A percentile compares a stretch with the other conserved stretches of the same genome.
phyloP scores from a whole-genome alignment of 768 basidiomycete species.

The Russula foetens region DNA sequence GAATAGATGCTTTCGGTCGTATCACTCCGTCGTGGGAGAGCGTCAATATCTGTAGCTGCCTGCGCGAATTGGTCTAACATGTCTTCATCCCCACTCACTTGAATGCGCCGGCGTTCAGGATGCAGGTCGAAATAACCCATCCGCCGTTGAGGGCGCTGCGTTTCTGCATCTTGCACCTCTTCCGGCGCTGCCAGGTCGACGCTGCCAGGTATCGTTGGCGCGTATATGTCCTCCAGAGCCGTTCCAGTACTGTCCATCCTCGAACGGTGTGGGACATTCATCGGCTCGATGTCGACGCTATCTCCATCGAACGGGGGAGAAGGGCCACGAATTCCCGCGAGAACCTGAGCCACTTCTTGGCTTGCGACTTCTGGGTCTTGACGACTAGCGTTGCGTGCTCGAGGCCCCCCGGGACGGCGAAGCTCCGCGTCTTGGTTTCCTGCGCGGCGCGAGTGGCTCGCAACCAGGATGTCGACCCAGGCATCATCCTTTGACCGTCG shows the following conservation, averaged over 20 bases:
- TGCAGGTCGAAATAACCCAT: too few species aligned
- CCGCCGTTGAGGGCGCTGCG: constrained; percentile 23
- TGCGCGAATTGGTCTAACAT: too few species aligned
- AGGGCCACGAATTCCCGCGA: constrained; percentile 42
- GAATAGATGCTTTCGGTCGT: too few species aligned
- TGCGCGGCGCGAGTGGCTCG: constrained; percentile 44
- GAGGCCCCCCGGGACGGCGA: constrained; percentile 22
- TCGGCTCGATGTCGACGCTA: constrained; percentile 22
- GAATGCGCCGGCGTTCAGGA: too few species aligned
- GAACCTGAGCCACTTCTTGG: too few species aligned
- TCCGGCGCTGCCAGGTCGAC: constrained; percentile 4
- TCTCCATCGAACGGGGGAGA: constrained; percentile 36
- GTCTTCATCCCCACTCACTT: too few species aligned
- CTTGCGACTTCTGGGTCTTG: too few species aligned
- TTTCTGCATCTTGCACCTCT: constrained; percentile 22
- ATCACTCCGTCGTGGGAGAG: too few species aligned
- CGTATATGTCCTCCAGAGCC: not conserved
- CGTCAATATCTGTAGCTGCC: too few species aligned
- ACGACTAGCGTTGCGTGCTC: constrained; percentile 26
- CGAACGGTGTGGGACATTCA: constrained; percentile 14
- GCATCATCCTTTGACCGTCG: constrained; percentile 56
- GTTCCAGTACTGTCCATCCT: constrained; percentile 2
- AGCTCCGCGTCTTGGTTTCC: constrained; percentile 47
- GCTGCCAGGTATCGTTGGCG: constrained; percentile 8
- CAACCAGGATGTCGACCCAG: constrained; percentile 84